phyloP scores from a whole-genome alignment of 164 flowering plant species.

The Cinnamomum chago region DNA sequence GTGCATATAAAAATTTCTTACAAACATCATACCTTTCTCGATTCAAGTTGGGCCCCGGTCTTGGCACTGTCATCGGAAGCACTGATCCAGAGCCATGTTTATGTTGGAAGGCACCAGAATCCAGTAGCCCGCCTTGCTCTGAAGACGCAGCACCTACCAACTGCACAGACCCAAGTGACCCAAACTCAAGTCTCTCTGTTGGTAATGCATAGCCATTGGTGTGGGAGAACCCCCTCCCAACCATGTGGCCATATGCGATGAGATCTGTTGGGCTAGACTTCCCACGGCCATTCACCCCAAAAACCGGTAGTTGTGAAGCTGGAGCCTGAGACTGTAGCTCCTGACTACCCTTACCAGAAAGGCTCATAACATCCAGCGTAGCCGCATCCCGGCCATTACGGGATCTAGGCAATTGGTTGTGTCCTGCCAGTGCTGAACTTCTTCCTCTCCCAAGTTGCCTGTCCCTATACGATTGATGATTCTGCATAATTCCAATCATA shows the following conservation, averaged over 20 bases:
- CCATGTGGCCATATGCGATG: conserved; percentile 17
- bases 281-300: conserved; percentile 17
- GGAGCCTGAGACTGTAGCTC: neutral
- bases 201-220: conserved; percentile 26
- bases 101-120: conserved; percentile 3
- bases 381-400: conserved; percentile 38
- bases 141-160: conserved; percentile 17
- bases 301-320: conserved; percentile 17
- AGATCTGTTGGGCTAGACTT: conserved; percentile 18
- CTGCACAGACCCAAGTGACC: conserved; percentile 23
- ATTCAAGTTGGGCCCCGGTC: conserved; percentile 20
- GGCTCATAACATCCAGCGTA: conserved; percentile 15
- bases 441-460: conserved; percentile 46
- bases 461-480: conserved; percentile 39
- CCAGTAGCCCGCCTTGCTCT: conserved; percentile 19
- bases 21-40: conserved; percentile 36
- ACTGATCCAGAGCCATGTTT: neutral
- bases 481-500: conserved; percentile 43
- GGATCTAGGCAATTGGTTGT: conserved; percentile 27
- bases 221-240: conserved; percentile 18
- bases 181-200: conserved; percentile 38
- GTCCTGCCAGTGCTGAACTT: conserved; percentile 18
- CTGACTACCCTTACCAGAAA: conserved; percentile 32
- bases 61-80: conserved; percentile 7
- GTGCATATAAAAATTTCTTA: neutral